Conservation (phyloP, 2,329 filamentous ascomycete species). For the Fusarium cicatricum region DNA sequence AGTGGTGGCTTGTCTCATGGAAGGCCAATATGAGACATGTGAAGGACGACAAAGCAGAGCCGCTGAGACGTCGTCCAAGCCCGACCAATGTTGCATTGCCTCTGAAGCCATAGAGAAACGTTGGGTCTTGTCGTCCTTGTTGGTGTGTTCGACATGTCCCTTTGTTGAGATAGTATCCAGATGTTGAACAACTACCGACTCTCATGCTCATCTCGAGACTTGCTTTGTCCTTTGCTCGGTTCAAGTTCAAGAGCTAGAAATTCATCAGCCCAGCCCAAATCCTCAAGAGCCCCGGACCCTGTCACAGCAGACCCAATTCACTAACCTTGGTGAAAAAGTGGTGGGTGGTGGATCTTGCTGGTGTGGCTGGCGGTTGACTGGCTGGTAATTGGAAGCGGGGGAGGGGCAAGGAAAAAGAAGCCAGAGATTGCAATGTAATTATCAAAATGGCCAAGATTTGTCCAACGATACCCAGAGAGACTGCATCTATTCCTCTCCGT, state of each 20-base stretch:
- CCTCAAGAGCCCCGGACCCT: conserved; percentile 17
- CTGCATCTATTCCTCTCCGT: conserved; percentile 7
- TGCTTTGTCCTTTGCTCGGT: not conserved
- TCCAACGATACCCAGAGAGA: conserved; percentile 19
- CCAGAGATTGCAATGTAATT: conserved; percentile 25
- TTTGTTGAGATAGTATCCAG: not conserved
- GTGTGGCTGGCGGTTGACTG: conserved; percentile 24
- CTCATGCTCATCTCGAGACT: not conserved
- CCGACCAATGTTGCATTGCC: not conserved
- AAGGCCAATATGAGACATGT: conserved; percentile 15
- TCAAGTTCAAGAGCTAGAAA: conserved; percentile 5
- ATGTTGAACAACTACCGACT: not conserved
- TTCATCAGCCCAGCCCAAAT: conserved; percentile 4
- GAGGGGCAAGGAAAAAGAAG: conserved; percentile 31
- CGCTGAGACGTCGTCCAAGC: not conserved
- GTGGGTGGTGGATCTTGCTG: conserved; percentile 32
- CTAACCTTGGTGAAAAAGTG: conserved; percentile 16
- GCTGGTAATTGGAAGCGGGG: conserved; percentile 29
- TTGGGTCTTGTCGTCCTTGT: not conserved
- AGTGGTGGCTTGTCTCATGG: conserved; percentile 15
- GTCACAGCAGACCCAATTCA: conserved; percentile 23
- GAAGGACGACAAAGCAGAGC: conserved; percentile 6
- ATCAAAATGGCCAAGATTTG: conserved; percentile 13
- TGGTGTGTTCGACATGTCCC: not conserved
- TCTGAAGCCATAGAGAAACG: not conserved